Conservation (phyloP, 306 rosid genomes). For the Luffa aegyptiaca region DNA sequence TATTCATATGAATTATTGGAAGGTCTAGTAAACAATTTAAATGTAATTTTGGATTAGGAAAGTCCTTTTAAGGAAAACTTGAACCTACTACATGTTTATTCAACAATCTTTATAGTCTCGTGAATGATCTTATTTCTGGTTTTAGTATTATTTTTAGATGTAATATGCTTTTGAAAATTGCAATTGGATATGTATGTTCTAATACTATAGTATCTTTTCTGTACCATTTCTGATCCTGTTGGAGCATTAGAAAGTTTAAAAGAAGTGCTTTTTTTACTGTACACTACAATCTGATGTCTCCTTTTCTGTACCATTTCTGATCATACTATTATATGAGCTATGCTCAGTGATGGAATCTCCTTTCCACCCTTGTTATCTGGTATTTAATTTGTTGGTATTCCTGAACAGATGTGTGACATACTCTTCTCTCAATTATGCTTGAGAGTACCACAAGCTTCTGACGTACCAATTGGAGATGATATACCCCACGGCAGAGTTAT, state of each 20-base stretch:
- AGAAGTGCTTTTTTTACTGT: not conserved
- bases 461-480: conserved; percentile 56
- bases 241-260: not conserved
- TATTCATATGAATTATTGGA: not conserved
- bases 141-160: not conserved
- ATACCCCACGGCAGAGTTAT: conserved; percentile 31
- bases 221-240: not conserved
- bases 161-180: not conserved
- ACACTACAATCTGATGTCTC: not conserved
- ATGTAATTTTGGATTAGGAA: not conserved
- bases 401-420: conserved; percentile 89
- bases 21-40: not conserved
- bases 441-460: conserved; percentile 62
- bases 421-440: conserved; percentile 91
- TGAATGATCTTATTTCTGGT: not conserved
- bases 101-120: not conserved
- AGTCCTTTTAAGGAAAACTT: not conserved
- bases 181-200: not conserved
- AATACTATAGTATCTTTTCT: not conserved
- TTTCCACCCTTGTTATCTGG: not conserved
- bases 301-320: no score
- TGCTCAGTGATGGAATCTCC: not conserved
- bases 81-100: not conserved
- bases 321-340: not conserved
- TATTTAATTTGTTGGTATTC: conserved; percentile 11